Conservation (phyloP, 2,329 filamentous ascomycete species). For the Cyphellophora attinorum region DNA sequence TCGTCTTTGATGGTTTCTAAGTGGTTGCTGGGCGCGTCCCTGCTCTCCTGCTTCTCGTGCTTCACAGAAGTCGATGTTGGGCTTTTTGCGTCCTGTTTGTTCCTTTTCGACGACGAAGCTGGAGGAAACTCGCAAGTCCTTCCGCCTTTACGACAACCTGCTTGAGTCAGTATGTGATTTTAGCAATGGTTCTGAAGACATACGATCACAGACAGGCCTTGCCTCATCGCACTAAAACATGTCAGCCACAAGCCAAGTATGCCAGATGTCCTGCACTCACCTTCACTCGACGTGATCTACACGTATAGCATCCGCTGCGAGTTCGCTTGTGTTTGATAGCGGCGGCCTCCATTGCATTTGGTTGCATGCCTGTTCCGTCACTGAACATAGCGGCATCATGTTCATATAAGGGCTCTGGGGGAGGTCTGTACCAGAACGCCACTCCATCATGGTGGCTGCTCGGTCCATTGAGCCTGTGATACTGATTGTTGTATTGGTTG, state of each 20-base stretch:
- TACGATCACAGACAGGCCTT: slow-evolving; percentile 72
- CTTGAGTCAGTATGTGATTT: slow-evolving; percentile 6
- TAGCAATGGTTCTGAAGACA: slow-evolving; percentile 16
- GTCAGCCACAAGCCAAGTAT: slow-evolving; percentile 1
- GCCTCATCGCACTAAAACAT: slow-evolving; percentile 73
- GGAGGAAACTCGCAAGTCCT: slow-evolving; percentile 88
- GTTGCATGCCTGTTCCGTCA: slow-evolving; percentile 8
- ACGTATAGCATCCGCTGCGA: slow-evolving; percentile 88
- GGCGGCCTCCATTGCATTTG: slow-evolving; percentile 14
- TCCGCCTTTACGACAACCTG: slow-evolving; percentile 82
- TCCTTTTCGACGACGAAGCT: slow-evolving; percentile 38
- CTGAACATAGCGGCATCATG: slow-evolving; percentile 22
- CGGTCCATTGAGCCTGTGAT: slow-evolving; percentile 14
- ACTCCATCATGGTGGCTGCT: slow-evolving; percentile 30
- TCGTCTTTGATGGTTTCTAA: slow-evolving; percentile 19
- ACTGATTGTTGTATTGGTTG: slow-evolving; percentile 19
- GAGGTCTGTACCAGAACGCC: slow-evolving; percentile 33
- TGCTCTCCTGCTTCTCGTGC: slow-evolving; percentile 11
- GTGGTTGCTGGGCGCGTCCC: slow-evolving; percentile 13
- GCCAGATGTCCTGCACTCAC: slow-evolving; percentile 24
- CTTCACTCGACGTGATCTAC: slow-evolving; percentile 78
- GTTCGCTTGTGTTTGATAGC: slow-evolving; percentile 90
- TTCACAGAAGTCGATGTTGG: not conserved
- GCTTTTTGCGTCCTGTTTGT: slow-evolving; percentile 33
- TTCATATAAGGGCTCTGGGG: slow-evolving; percentile 22